phyloP scores from a whole-genome alignment of 192 early-diverging fungal genomes.

The Entophlyctis luteolus region DNA sequence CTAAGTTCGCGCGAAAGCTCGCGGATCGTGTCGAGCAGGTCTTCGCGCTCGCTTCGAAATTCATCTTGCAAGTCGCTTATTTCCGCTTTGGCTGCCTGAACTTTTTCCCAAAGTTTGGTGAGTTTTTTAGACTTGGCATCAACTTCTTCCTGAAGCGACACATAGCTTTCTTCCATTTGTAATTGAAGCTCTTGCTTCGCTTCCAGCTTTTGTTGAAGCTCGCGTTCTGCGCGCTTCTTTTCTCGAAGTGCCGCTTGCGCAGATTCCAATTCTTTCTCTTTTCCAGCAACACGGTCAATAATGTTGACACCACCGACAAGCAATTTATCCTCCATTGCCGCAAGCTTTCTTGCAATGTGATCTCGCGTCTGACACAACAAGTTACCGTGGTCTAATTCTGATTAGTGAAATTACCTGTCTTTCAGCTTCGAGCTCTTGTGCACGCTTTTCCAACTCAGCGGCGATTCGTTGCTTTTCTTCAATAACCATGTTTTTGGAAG shows the following conservation, averaged over 20 bases:
- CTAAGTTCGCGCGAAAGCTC: constrained; percentile 55
- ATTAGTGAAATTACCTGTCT: constrained; percentile 16
- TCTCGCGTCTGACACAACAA: constrained; percentile 31
- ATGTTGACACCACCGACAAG: constrained; percentile 59
- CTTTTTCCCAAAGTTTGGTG: constrained; percentile 54
- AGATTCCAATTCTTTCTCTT: constrained; percentile 48
- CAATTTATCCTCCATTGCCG: constrained; percentile 53
- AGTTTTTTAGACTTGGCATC: constrained; percentile 62
- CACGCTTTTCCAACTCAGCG: constrained; percentile 49
- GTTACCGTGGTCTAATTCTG: background rate
- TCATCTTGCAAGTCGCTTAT: constrained; percentile 60
- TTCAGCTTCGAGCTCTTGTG: constrained; percentile 50
- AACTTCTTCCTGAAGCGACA: constrained; percentile 61
- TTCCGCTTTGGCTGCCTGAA: constrained; percentile 52
- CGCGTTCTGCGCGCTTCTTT: constrained; percentile 42
- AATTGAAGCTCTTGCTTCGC: constrained; percentile 52
- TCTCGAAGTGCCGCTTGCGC: constrained; percentile 43
- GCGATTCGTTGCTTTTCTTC: constrained; percentile 54
- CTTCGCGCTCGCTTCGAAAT: constrained; percentile 55
- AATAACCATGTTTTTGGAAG: constrained; percentile 54
- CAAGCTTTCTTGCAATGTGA: constrained; percentile 40
- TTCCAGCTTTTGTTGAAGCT: constrained; percentile 50
- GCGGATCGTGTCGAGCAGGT: constrained; percentile 57
- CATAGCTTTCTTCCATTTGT: constrained; percentile 59
- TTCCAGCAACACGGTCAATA: constrained; percentile 47